A percentile compares a stretch with the other conserved stretches of the same genome.
Evolutionary conservation across 2,329 filamentous ascomycete species (phyloP).

Genomic region (Hypoxylon sp.): DNA sequence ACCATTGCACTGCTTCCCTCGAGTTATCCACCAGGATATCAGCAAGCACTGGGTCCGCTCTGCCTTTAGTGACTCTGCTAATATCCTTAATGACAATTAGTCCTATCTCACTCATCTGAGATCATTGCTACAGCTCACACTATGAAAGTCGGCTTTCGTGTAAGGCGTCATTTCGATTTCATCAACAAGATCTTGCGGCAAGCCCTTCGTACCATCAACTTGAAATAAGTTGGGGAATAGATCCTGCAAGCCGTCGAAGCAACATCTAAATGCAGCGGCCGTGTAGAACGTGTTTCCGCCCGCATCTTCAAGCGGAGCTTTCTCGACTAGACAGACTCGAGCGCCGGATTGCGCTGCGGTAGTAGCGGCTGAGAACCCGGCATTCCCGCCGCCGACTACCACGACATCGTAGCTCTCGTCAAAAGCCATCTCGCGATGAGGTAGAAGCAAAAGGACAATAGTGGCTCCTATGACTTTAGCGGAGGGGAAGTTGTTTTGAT

Average conservation of each 20-base stretch:
- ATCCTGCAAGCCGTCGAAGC: constrained; percentile 69
- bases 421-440: constrained; percentile 23
- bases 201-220: constrained; percentile 59
- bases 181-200: constrained; percentile 53
- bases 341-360: constrained; percentile 67
- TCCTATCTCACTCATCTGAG: not conserved
- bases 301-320: constrained; percentile 70
- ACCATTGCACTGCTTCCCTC: constrained; percentile 68
- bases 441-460: not conserved
- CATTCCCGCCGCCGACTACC: constrained; percentile 75
- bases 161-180: constrained; percentile 73
- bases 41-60: constrained; percentile 66
- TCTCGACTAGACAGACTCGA: constrained; percentile 71
- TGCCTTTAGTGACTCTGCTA: constrained; percentile 68
- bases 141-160: constrained; percentile 66
- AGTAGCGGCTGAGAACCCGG: constrained; percentile 73
- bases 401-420: constrained; percentile 60
- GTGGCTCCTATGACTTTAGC: not conserved
- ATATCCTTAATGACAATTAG: constrained; percentile 61
- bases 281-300: constrained; percentile 78
- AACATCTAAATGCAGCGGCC: constrained; percentile 73
- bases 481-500: constrained; percentile 1
- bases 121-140: constrained; percentile 24
- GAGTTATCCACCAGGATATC: constrained; percentile 67
- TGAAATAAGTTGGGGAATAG: constrained; percentile 75